Evolutionary conservation across 441 rosid species (phyloP), one percentile per base, ranked within the genome.

Genomic region (Eutrema salsugineum): DNA sequence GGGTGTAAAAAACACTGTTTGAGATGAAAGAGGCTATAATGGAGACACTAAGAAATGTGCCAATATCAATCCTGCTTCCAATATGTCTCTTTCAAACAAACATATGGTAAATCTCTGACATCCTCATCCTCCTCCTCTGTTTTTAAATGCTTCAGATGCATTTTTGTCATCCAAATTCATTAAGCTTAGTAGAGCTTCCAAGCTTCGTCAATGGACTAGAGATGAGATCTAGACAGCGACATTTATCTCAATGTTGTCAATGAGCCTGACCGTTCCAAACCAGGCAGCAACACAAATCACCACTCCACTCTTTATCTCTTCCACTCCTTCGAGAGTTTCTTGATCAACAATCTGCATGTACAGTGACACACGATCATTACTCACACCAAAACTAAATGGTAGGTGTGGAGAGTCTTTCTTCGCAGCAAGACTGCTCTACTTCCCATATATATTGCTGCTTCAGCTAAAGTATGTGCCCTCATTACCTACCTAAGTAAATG

Each of bases 231-330:
- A 50, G 8, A 46, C 54, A 42, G 62, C 6, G 51, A 62, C 17
- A 63, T 60, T 50, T 77, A 91, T 90, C 83, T 94, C 97, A 33
- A 86, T 71, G 81, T 91, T 94, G 76, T 94, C 99, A 49, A 90
- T 84, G 17, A 94, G 86, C 77, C 97, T 82, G 58, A 90, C 99
- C 10, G 79, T 79, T 44, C 97, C 97, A 76, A 94, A 90, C 91
- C 90, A 84, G 19, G 89, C 90, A 11, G 97, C 97, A n/a, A 88
- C 72, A 63, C 94, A 87, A 74, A 94, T 55, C 43, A 88, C 93
- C 7, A 86, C 87, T 5, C 92, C 88, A 40, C 72, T 79, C 66
- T 66, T 71, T 47, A 90, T 84, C 77, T 80, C 91, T 68, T 80
- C 89, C 35, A 82, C 88, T 15, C 80, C 77, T 78, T 88, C 85